A percentile compares a stretch with the other conserved stretches of the same genome.
These are phyloP conservation scores for Silene coronaria DNA, from an alignment of 179 eudicot genomes.

Conservation along the genomic window DNA sequence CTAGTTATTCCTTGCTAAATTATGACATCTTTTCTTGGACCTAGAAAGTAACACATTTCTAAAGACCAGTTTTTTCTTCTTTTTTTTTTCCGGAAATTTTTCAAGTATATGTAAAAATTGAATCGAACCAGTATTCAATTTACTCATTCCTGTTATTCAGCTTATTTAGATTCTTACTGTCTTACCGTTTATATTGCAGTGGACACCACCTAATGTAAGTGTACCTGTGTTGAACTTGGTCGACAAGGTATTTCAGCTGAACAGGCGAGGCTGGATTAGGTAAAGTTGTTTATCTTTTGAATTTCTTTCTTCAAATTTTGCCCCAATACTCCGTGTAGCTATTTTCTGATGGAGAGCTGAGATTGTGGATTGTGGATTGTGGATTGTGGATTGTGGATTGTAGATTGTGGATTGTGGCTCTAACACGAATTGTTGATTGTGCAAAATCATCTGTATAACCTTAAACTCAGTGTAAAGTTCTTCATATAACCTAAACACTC, in stretches of 20 bases:
- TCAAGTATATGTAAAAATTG: not conserved
- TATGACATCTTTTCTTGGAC: not conserved
- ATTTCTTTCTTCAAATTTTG: not conserved
- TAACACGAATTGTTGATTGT: not conserved
- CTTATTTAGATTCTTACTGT: conserved; percentile 12
- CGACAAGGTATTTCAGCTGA: conserved; percentile 90
- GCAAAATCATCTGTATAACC: not conserved
- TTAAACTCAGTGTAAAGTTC: too few relatives aligned
- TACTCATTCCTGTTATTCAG: not conserved
- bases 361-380: not conserved
- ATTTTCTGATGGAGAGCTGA: not conserved
- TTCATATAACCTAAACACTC: not conserved
- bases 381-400: not conserved
- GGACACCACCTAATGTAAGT: conserved; percentile 91
- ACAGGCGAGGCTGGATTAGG: conserved; percentile 97
- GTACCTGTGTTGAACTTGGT: conserved; percentile 87
- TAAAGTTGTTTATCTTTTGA: conserved; percentile 27
- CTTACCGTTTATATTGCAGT: conserved; percentile 49
- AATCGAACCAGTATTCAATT: not conserved
- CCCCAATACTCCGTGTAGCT: not conserved
- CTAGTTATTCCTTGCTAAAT: not conserved
- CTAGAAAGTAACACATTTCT: not conserved
- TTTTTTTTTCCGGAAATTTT: not conserved
- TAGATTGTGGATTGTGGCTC: not conserved
- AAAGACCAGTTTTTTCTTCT: not conserved